Base-by-base conservation (phyloP, 23 red algal genomes). In the Chondrus crispus region DNA sequence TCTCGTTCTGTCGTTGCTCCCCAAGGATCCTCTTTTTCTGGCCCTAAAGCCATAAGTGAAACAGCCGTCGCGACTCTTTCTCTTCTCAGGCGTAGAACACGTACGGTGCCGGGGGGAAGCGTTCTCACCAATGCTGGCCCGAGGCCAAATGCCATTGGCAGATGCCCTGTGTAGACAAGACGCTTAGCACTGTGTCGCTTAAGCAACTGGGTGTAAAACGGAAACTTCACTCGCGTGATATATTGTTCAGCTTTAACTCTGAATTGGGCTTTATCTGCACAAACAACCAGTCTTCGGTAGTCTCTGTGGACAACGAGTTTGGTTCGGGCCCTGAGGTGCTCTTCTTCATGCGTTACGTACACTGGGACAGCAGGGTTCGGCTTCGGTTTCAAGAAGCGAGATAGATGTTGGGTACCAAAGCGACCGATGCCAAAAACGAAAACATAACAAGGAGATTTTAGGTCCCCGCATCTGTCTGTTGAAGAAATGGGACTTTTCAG, bases 41-140 rank as follows among this genome's bases (percentile, higher is more conserved):
- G 92, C 4, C 92, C 92, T n/a, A 95, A 80, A n/a, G 92, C 92
- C 92, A 95, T 95, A 42, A 95, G 92, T 50, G 82, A 88, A 22
- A 72, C 54, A 18, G 92, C 92, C 2, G 84, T 87, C 30, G 82
- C 41, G 13, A 95, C 35, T 19, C 92, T 42, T 13, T 95, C 92
- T 46, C 92, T 45, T 14, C 92, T 77, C 41, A 95, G 18, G n/a
- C 92, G 70, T 32, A 95, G 54, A 13, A 95, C 51, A 52, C 92
- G 82, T 36, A 95, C 5, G 1, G 32, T 38, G 18, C 73, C 82
- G 19, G 19, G 47, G 50, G 87, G 87, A 2, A 95, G 55, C 16
- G 41, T 62, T 24, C 49, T 19, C 26, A 80, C 42, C 54, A 95
- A 48, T 24, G 92, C 20, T 1, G 82, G 82, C 16, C 41, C 83